These are phyloP conservation scores for Cercospora sp. DNA, from an alignment of 2,329 filamentous ascomycete genomes.

Conservation along the genomic window DNA sequence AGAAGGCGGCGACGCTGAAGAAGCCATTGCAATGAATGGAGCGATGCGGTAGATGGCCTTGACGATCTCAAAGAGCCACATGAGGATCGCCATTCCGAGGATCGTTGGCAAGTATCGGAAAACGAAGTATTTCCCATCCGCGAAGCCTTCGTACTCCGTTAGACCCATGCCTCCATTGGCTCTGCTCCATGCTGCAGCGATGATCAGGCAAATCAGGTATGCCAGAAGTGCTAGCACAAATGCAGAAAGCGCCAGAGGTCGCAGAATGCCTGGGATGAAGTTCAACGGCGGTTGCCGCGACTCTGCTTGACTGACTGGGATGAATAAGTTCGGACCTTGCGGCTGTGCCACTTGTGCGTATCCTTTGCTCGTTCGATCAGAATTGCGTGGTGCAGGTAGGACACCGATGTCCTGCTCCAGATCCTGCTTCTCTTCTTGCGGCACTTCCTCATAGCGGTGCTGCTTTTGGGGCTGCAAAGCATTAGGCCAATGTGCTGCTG, in stretches of 20 bases:
- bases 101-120: constrained; percentile 84
- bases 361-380: constrained; percentile 16
- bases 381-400: constrained; percentile 20
- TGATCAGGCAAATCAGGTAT: constrained; percentile 71
- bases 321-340: constrained; percentile 35
- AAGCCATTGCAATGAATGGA: constrained; percentile 77
- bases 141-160: constrained; percentile 66
- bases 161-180: constrained; percentile 59
- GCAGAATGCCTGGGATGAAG: constrained; percentile 71
- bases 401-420: constrained; percentile 18
- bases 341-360: constrained; percentile 8
- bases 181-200: constrained; percentile 69
- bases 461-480: constrained; percentile 18
- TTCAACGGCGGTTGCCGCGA: constrained; percentile 51
- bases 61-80: constrained; percentile 77
- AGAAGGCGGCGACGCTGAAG: constrained; percentile 58
- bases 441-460: constrained; percentile 27
- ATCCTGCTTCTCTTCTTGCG: constrained; percentile 26
- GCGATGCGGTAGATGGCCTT: constrained; percentile 72
- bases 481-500: constrained; percentile 15
- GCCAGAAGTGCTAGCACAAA: constrained; percentile 63
- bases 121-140: constrained; percentile 75
- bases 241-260: constrained; percentile 62
- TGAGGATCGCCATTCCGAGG: constrained; percentile 66
- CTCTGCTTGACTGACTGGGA: constrained; percentile 35